Evolutionary conservation across 371 early-diverging fungal genomes (phyloP).

Genomic region (Syncephalastrum racemosum): DNA sequence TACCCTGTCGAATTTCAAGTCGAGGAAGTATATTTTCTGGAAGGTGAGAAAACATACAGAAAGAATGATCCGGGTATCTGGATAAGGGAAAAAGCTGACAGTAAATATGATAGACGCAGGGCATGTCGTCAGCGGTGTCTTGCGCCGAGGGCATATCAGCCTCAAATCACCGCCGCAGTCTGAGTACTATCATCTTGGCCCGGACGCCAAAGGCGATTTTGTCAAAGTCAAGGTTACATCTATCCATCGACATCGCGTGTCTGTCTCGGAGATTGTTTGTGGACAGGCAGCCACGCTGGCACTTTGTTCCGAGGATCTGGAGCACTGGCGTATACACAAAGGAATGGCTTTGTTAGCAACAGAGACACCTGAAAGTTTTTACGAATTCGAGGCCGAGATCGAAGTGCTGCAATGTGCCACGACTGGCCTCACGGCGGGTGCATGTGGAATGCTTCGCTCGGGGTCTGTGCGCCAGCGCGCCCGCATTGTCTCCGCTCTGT

Average conservation of each 20-base stretch:
- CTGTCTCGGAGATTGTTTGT: slow-evolving; percentile 66
- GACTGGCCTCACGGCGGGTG: slow-evolving; percentile 58
- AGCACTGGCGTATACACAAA: slow-evolving; percentile 62
- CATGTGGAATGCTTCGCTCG: slow-evolving; percentile 91
- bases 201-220: slow-evolving; percentile 53
- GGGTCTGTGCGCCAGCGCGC: slow-evolving; percentile 89
- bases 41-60: slow-evolving; percentile 61
- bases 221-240: slow-evolving; percentile 63
- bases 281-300: slow-evolving; percentile 89
- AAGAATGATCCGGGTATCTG: not conserved
- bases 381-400: slow-evolving; percentile 86
- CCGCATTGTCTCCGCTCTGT: slow-evolving; percentile 31
- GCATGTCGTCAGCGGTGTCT: slow-evolving; percentile 54
- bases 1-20: slow-evolving; percentile 79
- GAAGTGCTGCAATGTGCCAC: slow-evolving; percentile 77
- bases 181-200: slow-evolving; percentile 51
- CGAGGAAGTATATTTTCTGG: slow-evolving; percentile 84
- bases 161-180: slow-evolving; percentile 14
- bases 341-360: slow-evolving; percentile 84
- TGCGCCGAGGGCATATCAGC: slow-evolving; percentile 51
- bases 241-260: slow-evolving; percentile 86
- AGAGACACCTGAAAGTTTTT: slow-evolving; percentile 51
- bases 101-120: slow-evolving; percentile 45
- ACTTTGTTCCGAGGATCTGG: slow-evolving; percentile 50
- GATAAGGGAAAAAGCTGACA: not conserved